Evolutionary conservation across 768 basidiomycete species (phyloP), one percentile per base, ranked within the genome.

Genomic region (Mycena epipterygia): DNA sequence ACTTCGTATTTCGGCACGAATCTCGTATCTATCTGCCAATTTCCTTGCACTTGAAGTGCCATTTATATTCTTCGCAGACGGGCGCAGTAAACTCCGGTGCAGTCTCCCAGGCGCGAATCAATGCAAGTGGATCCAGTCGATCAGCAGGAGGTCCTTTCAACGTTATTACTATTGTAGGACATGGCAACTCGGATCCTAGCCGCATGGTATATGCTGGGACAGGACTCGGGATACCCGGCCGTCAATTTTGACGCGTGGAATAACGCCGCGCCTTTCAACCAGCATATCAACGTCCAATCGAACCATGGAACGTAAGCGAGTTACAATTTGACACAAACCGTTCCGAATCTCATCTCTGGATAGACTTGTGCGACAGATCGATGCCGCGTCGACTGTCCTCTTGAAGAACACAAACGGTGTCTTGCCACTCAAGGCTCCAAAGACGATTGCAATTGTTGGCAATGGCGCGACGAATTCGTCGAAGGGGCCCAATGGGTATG

Each of bases 151-250:
- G 25, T 17, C 16, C 33, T n/a, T 63, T 16, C 41, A 19, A 13
- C 23, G 56, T 29, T 59, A 41, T 23, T n/a, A 17, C 8, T 56
- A 19, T 16, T 35, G 12, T 52, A 89, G 81, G 90, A 95, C 77
- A 87, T 93, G 86, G 93, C 92, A 0, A 87, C 87, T 3, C 89
- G 93, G 23, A 90, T 94, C 67, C 77, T 94, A 13, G 91, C 92
- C 21, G 86, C 87, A 9, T 94, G 89, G 86, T 88, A 87, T 67
- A 80, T 88, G 16, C 76, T 88, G 19, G 84, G 85, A 21, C 90
- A 90, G 80, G 88, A 93, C 75, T 81, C 81, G 19, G 85, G 82
- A 9, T 93, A 81, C 76, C 90, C 91, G 2, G 79, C 82, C 0
- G 85, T 89, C 61, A 91, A 91, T 81, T 93, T 92, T 79, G 84